Evolutionary conservation across 1,284 basidiomycete genomes (phyloP).

Genomic region (Ceratorhiza oryzae-sativae): DNA sequence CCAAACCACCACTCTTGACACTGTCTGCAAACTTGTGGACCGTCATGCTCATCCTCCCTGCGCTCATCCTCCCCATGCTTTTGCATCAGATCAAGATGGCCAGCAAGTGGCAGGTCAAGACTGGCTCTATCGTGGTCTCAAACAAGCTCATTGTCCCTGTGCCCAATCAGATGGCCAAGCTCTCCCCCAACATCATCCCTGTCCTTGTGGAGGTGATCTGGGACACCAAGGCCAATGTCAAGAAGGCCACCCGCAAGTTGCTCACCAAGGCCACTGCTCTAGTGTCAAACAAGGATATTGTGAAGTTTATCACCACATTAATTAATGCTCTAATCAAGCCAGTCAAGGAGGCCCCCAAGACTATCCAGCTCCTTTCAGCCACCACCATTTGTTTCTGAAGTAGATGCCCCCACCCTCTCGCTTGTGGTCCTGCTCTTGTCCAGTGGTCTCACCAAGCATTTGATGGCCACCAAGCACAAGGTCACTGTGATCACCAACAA

Average conservation of each 20-base stretch:
- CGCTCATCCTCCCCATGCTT: constrained; percentile 86
- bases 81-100: constrained; percentile 95
- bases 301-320: constrained; percentile 95
- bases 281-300: constrained; percentile 99
- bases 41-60: constrained; percentile 89
- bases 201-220: constrained; percentile 94
- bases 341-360: constrained; percentile 99
- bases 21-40: constrained; percentile 87
- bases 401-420: constrained; percentile 98
- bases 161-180: constrained; percentile 84
- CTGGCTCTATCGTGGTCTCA: constrained; percentile 82
- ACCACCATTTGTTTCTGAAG: constrained; percentile 99
- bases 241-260: constrained; percentile 93
- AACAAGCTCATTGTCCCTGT: constrained; percentile 90
- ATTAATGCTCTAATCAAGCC: constrained; percentile 99
- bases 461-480: constrained; percentile 95
- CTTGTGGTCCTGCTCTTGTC: constrained; percentile 98
- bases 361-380: no score
- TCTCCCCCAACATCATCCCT: constrained; percentile 97
- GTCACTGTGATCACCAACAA: constrained; percentile 97
- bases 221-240: no score
- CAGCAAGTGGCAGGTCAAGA: constrained; percentile 99
- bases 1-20: constrained; percentile 84
- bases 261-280: constrained; percentile 93
- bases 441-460: constrained; percentile 95